These are phyloP conservation scores for Sextonia rubra DNA, from an alignment of 164 flowering plant genomes.

Conservation along the genomic window DNA sequence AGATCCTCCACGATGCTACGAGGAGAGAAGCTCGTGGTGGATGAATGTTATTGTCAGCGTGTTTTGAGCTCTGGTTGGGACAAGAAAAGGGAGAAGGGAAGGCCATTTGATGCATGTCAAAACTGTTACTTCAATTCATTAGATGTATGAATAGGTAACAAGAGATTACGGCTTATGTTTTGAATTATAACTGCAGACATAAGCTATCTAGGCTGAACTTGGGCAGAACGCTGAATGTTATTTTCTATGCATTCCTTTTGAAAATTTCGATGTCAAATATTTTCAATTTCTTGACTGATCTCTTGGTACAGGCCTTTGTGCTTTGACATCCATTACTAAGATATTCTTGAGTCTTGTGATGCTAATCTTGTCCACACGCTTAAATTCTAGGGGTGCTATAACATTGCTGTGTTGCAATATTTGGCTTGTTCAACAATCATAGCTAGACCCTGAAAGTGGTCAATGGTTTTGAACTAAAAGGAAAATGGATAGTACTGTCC, in stretches of 20 bases:
- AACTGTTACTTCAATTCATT: background rate
- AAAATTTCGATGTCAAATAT: background rate
- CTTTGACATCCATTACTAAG: no score
- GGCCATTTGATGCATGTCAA: background rate
- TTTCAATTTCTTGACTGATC: no score
- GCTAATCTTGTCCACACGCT: no score
- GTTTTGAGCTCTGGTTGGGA: background rate
- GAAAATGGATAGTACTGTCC: no score
- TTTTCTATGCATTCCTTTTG: background rate
- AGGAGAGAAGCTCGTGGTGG: conserved; percentile 99
- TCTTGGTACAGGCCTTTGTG: no score
- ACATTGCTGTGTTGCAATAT: no score
- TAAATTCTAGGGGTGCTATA: no score
- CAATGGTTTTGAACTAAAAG: no score
- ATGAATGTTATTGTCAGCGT: conserved; percentile 24
- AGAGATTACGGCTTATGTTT: background rate
- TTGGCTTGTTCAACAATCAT: no score
- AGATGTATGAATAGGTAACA: background rate
- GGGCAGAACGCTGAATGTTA: background rate
- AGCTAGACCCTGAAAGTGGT: no score
- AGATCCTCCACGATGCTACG: conserved; percentile 93
- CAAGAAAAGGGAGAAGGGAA: background rate
- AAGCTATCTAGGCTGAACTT: background rate
- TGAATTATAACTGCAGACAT: background rate
- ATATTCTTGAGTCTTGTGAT: no score